phyloP scores from a whole-genome alignment of 345 rosid species.

The Barbarea vulgaris region DNA sequence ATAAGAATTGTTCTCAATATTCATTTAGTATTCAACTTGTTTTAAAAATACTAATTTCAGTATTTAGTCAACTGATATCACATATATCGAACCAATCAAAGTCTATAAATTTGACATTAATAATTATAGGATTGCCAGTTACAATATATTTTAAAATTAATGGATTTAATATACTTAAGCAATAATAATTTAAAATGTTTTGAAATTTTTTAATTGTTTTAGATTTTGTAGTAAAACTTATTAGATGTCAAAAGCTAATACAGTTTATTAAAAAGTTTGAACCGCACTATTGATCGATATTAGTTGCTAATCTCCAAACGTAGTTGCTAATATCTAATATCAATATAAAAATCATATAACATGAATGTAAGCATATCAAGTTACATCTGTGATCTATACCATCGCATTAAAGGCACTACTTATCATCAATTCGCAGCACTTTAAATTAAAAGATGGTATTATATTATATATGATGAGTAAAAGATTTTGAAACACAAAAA shows the following conservation, averaged over 20 bases:
- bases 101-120: not conserved
- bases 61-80: not conserved
- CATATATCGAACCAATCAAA: not conserved
- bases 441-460: not conserved
- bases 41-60: too few species aligned
- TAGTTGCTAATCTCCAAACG: slow-evolving; percentile 6
- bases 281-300: not conserved
- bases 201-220: not conserved
- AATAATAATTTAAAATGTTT: not conserved
- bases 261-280: not conserved
- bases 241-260: not conserved
- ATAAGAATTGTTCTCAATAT: not conserved
- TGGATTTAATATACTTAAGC: not conserved
- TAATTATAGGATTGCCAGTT: too few species aligned
- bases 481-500: not conserved
- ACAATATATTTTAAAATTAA: not conserved
- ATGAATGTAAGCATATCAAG: not conserved
- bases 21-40: not conserved
- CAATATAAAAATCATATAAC: not conserved
- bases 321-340: not conserved
- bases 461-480: not conserved
- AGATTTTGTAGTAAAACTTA: not conserved
- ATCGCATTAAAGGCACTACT: not conserved
- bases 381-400: not conserved
- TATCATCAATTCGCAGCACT: not conserved